Percentiles rank a stretch among this genome's conserved stretches.
Conservation (phyloP, 2,329 filamentous ascomycete genomes). For the Apiospora saccharicola region DNA sequence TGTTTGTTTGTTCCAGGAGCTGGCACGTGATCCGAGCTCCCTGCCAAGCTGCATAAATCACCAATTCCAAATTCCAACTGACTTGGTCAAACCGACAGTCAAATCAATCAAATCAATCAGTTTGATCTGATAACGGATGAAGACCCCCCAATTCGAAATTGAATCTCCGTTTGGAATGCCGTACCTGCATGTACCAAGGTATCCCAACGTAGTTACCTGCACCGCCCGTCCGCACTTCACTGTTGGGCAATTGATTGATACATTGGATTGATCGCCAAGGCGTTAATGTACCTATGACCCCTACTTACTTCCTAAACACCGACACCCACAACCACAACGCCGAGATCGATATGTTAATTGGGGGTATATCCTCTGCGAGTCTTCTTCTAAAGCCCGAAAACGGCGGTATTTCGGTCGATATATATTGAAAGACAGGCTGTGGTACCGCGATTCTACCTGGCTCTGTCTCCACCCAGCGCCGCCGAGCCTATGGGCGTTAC, state of each 20-base stretch:
- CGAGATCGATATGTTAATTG: not conserved
- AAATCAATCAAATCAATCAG: not conserved
- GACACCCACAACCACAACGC: not conserved
- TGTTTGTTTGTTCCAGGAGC: not conserved
- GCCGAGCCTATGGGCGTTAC: conserved; percentile 1
- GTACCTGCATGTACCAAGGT: conserved; percentile 18
- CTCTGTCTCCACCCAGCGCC: not conserved
- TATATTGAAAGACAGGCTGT: not conserved
- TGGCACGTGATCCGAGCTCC: conserved; percentile 10
- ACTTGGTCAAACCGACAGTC: not conserved
- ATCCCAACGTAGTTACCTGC: not conserved
- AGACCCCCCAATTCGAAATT: not conserved
- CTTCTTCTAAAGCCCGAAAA: not conserved
- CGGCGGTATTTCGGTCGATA: not conserved
- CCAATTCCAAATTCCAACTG: not conserved
- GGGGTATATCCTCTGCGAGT: not conserved
- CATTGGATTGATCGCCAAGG: no score
- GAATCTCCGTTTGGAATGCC: not conserved
- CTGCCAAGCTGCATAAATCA: not conserved
- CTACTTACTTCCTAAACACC: not conserved
- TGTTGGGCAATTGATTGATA: no score
- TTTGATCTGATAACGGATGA: conserved; percentile 1
- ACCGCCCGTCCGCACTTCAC: not conserved
- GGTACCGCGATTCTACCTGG: not conserved
- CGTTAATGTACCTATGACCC: not conserved